These are phyloP conservation scores for Sporothrix brasiliensis DNA, from an alignment of 2,329 filamentous ascomycete genomes.

Conservation along the genomic window DNA sequence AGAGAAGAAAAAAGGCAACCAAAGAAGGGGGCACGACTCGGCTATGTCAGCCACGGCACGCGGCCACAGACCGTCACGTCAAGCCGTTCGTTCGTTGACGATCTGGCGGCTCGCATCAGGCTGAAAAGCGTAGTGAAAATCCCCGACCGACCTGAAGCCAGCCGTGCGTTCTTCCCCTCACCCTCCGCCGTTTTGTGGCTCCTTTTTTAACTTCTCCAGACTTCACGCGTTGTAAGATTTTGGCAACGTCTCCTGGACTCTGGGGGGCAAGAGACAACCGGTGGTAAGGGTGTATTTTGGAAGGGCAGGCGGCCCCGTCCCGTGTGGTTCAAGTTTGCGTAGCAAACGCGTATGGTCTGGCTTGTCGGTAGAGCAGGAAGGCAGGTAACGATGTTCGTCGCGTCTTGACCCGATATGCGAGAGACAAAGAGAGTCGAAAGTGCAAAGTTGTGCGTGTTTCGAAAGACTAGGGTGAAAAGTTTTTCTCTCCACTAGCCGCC, in stretches of 20 bases:
- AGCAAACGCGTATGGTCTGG: neutral
- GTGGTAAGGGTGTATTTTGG: neutral
- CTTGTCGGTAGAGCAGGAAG: neutral
- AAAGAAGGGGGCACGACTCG: constrained; percentile 15
- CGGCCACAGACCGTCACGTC: constrained; percentile 23
- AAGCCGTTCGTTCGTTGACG: constrained; percentile 30
- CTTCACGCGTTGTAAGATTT: neutral
- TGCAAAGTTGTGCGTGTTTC: neutral
- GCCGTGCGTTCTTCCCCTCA: neutral
- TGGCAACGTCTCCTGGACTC: constrained; percentile 16
- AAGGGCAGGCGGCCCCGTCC: neutral
- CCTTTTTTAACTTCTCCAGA: constrained; percentile 2
- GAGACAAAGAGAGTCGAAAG: neutral
- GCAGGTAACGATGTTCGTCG: constrained; percentile 3
- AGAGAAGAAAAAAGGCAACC: constrained; percentile 7
- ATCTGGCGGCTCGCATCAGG: constrained; percentile 29
- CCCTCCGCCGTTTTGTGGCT: neutral
- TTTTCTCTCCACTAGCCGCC: constrained; percentile 15
- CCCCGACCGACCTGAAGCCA: constrained; percentile 22
- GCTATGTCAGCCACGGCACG: constrained; percentile 30
- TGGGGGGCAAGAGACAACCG: neutral
- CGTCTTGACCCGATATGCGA: neutral
- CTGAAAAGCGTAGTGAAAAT: constrained; percentile 26
- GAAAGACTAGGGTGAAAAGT: constrained; percentile 4
- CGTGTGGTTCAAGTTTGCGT: neutral